These are phyloP conservation scores for Xerocomus amazonicus DNA, from an alignment of 1,284 basidiomycete species.

Conservation along the genomic window DNA sequence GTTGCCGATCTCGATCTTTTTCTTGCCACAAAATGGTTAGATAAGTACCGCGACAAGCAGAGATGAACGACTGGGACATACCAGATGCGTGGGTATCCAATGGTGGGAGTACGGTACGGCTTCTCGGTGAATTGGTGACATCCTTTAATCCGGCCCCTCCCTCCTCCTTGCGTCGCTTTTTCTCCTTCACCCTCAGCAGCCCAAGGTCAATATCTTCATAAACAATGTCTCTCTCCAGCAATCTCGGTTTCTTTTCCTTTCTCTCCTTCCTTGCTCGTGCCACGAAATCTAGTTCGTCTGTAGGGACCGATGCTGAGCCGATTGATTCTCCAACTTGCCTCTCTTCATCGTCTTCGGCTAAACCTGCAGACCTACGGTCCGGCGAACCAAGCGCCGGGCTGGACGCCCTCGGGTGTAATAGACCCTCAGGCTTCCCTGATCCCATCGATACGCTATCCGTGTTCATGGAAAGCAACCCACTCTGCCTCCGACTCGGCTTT, in stretches of 20 bases:
- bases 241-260: constrained; percentile 41
- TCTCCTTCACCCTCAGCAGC: constrained; percentile 35
- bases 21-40: constrained; percentile 12
- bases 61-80: constrained; percentile 19
- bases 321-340: constrained; percentile 29
- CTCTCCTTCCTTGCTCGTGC: constrained; percentile 35
- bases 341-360: constrained; percentile 60
- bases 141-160: constrained; percentile 50
- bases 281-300: constrained; percentile 19
- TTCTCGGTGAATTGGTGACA: constrained; percentile 55
- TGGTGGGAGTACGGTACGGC: constrained; percentile 34
- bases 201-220: constrained; percentile 28
- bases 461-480: constrained; percentile 53
- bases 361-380: constrained; percentile 47
- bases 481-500: constrained; percentile 59
- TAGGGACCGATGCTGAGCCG: constrained; percentile 7
- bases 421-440: constrained; percentile 29
- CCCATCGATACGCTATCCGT: constrained; percentile 21
- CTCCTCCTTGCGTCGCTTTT: constrained; percentile 40
- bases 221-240: constrained; percentile 31
- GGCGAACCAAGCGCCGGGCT: constrained; percentile 70
- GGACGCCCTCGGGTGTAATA: constrained; percentile 46
- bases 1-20: constrained; percentile 42
- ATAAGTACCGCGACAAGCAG: constrained; percentile 4
- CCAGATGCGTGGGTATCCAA: constrained; percentile 38